Evolutionary conservation across 495 filamentous ascomycete species (phyloP).

Genomic region (Aspergillus mulundensis): DNA sequence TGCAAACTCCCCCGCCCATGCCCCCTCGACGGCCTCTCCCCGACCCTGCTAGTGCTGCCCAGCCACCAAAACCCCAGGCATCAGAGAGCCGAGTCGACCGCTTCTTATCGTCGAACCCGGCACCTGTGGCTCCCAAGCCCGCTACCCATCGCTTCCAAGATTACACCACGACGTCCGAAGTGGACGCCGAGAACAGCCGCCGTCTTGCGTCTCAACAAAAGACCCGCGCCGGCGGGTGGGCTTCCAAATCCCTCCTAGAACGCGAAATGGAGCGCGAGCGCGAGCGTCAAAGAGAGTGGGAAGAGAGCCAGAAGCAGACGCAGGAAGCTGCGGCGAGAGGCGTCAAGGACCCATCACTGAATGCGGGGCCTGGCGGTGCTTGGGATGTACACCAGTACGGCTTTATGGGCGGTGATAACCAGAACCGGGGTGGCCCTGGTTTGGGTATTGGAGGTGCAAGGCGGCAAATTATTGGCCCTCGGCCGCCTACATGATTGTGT

Average conservation of each 20-base stretch:
- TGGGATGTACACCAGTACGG: constrained; percentile 93
- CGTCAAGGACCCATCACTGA: constrained; percentile 40
- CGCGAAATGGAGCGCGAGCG: constrained; percentile 96
- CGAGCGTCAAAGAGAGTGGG: constrained; percentile 91
- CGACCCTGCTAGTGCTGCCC: constrained; percentile 47
- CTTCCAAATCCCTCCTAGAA: constrained; percentile 78
- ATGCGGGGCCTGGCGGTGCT: constrained; percentile 54
- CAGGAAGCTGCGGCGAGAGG: constrained; percentile 49
- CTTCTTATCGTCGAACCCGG: constrained; percentile 50
- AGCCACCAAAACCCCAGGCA: constrained; percentile 20
- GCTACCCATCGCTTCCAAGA: constrained; percentile 42
- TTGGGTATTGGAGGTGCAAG: constrained; percentile 64
- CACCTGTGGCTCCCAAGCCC: constrained; percentile 35
- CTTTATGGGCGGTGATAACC: constrained; percentile 77
- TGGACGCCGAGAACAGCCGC: constrained; percentile 65
- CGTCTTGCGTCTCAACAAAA: constrained; percentile 59
- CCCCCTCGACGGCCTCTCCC: constrained; percentile 49
- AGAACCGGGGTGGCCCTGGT: constrained; percentile 67
- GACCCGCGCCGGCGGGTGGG: constrained; percentile 72
- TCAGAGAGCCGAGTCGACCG: constrained; percentile 39
- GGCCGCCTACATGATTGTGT: constrained; percentile 53
- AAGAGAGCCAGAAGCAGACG: constrained; percentile 77
- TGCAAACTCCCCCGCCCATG: constrained; percentile 16
- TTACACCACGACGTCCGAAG: constrained; percentile 62
- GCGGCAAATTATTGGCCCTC: constrained; percentile 76